Evolutionary conservation across 2,329 filamentous ascomycete species (phyloP), one percentile per base, ranked within the genome.

Genomic region (Elsinoe fawcettii): DNA sequence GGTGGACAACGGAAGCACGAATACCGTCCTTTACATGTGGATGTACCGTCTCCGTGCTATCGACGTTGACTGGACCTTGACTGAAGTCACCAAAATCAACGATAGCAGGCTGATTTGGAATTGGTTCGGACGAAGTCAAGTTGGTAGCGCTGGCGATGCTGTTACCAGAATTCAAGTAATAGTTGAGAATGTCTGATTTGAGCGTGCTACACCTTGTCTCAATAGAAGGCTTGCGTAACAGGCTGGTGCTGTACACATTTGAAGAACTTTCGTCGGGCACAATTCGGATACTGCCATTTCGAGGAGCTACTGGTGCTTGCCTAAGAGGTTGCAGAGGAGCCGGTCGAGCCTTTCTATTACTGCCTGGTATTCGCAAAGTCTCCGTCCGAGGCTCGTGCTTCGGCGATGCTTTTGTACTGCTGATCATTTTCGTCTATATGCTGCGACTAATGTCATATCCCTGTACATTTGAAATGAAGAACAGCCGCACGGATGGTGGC

Each of bases 111-210:
- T 16, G 11, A 6, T 14, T n/a, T 3, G 49, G 49, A 7, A 39
- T 7, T 11, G 32, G 18, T 18, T 53, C 32, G 14, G 20, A n/a
- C 5, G 16, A 6, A 14, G 32, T 25, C 20, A 23, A 12, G n/a
- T 11, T 39, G 4, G 49, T 39, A 4, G 18, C 49, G 20, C 49
- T 53, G 11, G 49, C 49, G 20, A 36, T 53, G 49, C 32, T 53
- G 7, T 27, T 53, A 4, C 49, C 49, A 22, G 49, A 36, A 34
- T 36, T 37, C 30, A 37, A 32, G 22, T 53, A 53, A 32, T 53
- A 53, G 32, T 53, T 53, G 16, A 53, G 32, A n/a, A 53, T 53
- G 22, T 53, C 49, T 11, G 49, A 53, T 30, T 53, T 53, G 30
- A 53, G 32, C 2, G 49, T 53, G 30, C 49, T 53, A 20, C 49